Percentiles rank a stretch among this genome's conserved stretches.
Evolutionary conservation across 108 stramenopile species (phyloP).

Genomic region (Pelagomonas calceolata): DNA sequence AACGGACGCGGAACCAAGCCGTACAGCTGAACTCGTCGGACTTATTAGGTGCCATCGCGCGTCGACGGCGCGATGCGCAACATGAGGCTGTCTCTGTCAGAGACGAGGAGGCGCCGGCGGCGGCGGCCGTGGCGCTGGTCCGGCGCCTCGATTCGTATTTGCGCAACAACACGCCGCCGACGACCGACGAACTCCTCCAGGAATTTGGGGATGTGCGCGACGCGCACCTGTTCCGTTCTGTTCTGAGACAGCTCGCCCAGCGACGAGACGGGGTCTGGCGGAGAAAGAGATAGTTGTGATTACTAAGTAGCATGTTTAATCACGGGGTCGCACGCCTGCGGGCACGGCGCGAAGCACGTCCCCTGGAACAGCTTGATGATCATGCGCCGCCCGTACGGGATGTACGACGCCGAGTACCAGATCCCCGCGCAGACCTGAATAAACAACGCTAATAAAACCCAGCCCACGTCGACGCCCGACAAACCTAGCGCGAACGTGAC

Average conservation of each 20-base stretch:
- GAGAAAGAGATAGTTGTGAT: not conserved
- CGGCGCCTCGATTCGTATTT: not conserved
- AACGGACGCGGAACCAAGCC: not conserved
- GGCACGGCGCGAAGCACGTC: no score
- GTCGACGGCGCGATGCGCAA: no score
- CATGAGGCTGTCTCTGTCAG: no score
- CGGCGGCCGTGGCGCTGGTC: not conserved
- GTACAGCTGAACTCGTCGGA: not conserved
- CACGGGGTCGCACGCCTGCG: no score
- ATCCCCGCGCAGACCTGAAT: slow-evolving; percentile 32
- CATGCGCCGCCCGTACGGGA: slow-evolving; percentile 38
- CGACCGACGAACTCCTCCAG: not conserved
- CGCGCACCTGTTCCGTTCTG: not conserved
- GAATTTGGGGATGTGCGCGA: not conserved
- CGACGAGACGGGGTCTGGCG: not conserved
- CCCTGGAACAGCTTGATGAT: slow-evolving; percentile 17
- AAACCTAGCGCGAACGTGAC: slow-evolving; percentile 34
- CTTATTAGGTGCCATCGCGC: not conserved
- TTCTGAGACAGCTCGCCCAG: not conserved
- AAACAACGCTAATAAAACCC: slow-evolving; percentile 31
- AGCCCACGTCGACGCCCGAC: slow-evolving; percentile 7
- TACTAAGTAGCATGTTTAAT: not conserved
- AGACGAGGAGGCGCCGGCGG: not conserved
- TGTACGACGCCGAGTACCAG: slow-evolving; percentile 40
- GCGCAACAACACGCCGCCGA: not conserved